These are phyloP conservation scores for Cercophora samala DNA, from an alignment of 495 filamentous ascomycete genomes.

Conservation along the genomic window DNA sequence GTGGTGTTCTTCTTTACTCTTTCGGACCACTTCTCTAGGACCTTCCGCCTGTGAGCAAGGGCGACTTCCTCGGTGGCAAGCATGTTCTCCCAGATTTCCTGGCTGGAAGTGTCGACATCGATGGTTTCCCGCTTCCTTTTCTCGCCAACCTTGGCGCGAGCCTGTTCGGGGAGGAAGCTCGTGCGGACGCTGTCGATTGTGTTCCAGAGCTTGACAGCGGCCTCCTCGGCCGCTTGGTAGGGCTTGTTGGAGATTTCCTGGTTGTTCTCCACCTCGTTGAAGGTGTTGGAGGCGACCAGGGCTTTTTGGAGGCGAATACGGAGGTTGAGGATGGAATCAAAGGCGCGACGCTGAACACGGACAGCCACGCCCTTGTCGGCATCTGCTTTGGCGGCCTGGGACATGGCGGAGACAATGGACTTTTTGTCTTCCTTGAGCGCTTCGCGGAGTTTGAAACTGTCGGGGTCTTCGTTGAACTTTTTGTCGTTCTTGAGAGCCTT, in stretches of 20 bases:
- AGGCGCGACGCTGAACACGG: constrained; percentile 74
- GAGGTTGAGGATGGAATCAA: constrained; percentile 81
- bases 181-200: constrained; percentile 70
- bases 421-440: constrained; percentile 72
- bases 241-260: constrained; percentile 37
- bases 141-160: constrained; percentile 34
- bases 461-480: constrained; percentile 2
- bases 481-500: constrained; percentile 17
- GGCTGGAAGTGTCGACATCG: constrained; percentile 49
- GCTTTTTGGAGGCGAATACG: constrained; percentile 91
- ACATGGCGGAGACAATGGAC: constrained; percentile 63
- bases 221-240: constrained; percentile 77
- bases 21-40: constrained; percentile 66
- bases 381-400: constrained; percentile 72
- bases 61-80: constrained; percentile 56
- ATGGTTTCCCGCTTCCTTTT: constrained; percentile 58
- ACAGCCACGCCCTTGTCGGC: constrained; percentile 81
- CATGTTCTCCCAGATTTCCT: constrained; percentile 73
- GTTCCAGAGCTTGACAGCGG: constrained; percentile 85
- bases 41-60: constrained; percentile 48
- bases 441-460: constrained; percentile 43
- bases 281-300: constrained; percentile 73
- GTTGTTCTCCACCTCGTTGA: constrained; percentile 46
- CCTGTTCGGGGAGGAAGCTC: constrained; percentile 41
- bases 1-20: constrained; percentile 47